These are phyloP conservation scores for Wolfiporia cocos DNA, from an alignment of 1,284 basidiomycete genomes.

Conservation along the genomic window DNA sequence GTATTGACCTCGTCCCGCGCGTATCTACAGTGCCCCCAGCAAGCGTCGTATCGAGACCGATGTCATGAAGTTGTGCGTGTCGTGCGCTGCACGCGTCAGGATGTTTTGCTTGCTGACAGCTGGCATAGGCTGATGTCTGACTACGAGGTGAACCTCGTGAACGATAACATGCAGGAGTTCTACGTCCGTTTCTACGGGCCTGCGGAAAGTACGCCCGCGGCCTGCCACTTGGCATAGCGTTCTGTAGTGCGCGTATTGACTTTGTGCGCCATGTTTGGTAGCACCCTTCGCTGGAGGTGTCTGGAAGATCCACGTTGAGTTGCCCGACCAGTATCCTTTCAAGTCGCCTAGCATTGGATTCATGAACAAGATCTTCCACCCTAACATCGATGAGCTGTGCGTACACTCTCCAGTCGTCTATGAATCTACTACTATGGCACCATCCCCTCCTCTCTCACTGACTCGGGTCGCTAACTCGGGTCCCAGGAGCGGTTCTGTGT, in stretches of 20 bases:
- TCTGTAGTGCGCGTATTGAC: not conserved
- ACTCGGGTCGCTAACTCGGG: conserved; percentile 1
- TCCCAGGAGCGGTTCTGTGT: conserved; percentile 86
- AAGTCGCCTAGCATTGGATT: conserved; percentile 99
- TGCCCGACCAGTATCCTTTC: conserved; percentile 99
- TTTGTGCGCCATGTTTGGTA: conserved; percentile 26
- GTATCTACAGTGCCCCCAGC: conserved; percentile 49
- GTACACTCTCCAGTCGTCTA: too few species aligned
- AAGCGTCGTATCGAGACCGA: conserved; percentile 98
- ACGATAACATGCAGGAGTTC: conserved; percentile 99
- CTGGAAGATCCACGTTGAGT: conserved; percentile 99
- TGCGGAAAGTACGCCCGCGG: conserved; percentile 73
- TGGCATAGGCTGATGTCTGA: conserved; percentile 96
- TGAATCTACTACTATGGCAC: too few species aligned
- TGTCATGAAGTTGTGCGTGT: conserved; percentile 94
- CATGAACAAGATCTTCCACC: conserved; percentile 99
- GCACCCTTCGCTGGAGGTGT: conserved; percentile 95
- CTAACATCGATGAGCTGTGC: conserved; percentile 95
- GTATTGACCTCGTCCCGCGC: too few species aligned
- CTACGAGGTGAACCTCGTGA: conserved; percentile 94
- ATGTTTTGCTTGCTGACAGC: not conserved
- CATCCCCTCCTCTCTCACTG: not conserved
- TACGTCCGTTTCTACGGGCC: conserved; percentile 95
- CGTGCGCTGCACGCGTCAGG: not conserved
- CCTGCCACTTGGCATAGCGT: too few species aligned